A percentile compares a stretch with the other conserved stretches of the same genome.
Evolutionary conservation across 1,284 basidiomycete species (phyloP).

Genomic region (Chiua sp.): DNA sequence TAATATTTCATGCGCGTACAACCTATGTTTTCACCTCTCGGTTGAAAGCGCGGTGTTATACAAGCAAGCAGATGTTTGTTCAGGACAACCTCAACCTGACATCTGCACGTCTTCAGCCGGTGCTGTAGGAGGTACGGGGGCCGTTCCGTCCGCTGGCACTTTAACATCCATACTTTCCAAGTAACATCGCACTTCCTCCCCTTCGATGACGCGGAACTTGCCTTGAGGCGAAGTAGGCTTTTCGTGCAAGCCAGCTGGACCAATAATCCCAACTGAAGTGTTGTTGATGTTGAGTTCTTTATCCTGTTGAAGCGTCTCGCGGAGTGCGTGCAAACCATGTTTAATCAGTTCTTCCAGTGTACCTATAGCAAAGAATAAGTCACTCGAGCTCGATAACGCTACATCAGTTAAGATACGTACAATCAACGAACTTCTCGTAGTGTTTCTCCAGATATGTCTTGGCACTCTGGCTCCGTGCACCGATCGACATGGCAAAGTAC

Average conservation of each 20-base stretch:
- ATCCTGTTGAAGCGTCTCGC: constrained; percentile 97
- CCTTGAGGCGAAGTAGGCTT: constrained; percentile 53
- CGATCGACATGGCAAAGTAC: constrained; percentile 99
- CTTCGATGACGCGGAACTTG: constrained; percentile 82
- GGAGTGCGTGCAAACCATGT: constrained; percentile 91
- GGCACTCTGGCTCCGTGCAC: constrained; percentile 95
- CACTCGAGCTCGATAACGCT: background rate
- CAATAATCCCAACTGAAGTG: constrained; percentile 93
- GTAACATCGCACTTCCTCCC: constrained; percentile 73
- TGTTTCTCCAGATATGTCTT: constrained; percentile 99
- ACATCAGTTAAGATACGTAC: constrained; percentile 52
- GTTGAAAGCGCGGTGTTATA: constrained; percentile 15
- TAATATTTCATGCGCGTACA: constrained; percentile 1
- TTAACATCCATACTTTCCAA: constrained; percentile 76
- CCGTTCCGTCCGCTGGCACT: constrained; percentile 45
- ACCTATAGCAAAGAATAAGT: constrained; percentile 49
- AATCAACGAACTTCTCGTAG: constrained; percentile 85
- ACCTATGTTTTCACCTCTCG: background rate
- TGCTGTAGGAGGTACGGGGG: constrained; percentile 39
- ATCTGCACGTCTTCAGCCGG: constrained; percentile 79
- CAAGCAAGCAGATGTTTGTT: constrained; percentile 20
- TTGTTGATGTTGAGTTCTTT: constrained; percentile 93
- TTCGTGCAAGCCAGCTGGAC: constrained; percentile 68
- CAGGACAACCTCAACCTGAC: constrained; percentile 54
- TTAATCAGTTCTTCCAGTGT: constrained; percentile 85